Percentiles rank a stretch among this genome's conserved stretches.
phyloP scores from a whole-genome alignment of 352 stramenopile genomes.

The Lagenidium sp. region DNA sequence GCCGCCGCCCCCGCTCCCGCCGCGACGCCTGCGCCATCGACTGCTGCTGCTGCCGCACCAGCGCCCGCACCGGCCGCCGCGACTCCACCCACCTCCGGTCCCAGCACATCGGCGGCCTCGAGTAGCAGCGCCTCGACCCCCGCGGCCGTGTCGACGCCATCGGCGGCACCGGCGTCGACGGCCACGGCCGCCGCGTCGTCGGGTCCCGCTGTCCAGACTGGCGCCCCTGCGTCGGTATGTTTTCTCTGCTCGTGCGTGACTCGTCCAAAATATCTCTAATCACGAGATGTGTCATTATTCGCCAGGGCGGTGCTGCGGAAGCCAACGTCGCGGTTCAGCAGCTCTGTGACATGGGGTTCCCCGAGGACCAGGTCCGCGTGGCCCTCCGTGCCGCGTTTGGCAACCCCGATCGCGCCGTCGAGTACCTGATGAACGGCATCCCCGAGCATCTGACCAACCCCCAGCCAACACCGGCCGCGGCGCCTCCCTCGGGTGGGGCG shows the following conservation, averaged over 20 bases:
- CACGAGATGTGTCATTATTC: too few relatives aligned
- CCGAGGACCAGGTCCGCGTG: constrained; percentile 72
- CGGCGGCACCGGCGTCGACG: constrained; percentile 33
- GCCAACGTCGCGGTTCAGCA: constrained; percentile 57
- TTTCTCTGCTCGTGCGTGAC: too few relatives aligned
- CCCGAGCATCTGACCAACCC: constrained; percentile 35
- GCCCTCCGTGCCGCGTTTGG: constrained; percentile 79
- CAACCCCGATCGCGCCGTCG: constrained; percentile 78
- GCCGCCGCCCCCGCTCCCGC: constrained; percentile 20
- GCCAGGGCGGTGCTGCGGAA: constrained; percentile 39
- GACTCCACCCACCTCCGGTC: too few relatives aligned
- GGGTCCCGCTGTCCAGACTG: constrained; percentile 7
- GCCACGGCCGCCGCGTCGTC: constrained; percentile 20
- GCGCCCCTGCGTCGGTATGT: constrained; percentile 16
- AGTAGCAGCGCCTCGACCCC: constrained; percentile 52
- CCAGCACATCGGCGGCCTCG: constrained; percentile 63
- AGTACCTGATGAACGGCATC: constrained; percentile 88
- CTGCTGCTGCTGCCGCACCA: constrained; percentile 17
- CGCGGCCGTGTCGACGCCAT: constrained; percentile 57
- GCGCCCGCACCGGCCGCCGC: constrained; percentile 15
- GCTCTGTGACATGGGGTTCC: constrained; percentile 83
- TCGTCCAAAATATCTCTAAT: too few relatives aligned
- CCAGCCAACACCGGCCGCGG: constrained; percentile 14
- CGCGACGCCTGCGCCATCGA: constrained; percentile 15
- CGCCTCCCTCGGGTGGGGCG: constrained; percentile 14